Base-by-base conservation (phyloP, 2,329 filamentous ascomycete species). In the Colletotrichum sp. region DNA sequence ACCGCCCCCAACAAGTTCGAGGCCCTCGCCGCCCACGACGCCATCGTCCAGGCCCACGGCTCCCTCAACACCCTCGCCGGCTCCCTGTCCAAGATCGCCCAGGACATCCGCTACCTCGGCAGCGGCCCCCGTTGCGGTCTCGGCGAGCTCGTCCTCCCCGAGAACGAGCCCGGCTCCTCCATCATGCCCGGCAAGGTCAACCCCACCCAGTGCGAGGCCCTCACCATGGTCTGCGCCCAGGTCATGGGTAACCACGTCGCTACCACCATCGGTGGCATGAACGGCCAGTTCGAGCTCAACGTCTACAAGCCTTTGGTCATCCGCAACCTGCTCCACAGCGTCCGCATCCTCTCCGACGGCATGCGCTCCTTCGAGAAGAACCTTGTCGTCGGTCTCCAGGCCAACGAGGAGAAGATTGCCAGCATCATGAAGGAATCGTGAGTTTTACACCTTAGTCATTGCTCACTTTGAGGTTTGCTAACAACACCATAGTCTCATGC, bases 101-200 rank as follows among this genome's bases (percentile, higher is more conserved):
- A 99, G 89, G 97, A 99, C 85, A 95, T 99, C 84, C 94, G 97
- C 82, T 99, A 98, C 89, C 95, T 99, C 69, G 97, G 97, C 81
- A 98, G 95, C 80, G 97, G 97, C 18, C 97, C 97, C 72, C 95
- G 97, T 76, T 99, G 97, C 87, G 97, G 97, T 82, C 94, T 99
- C 26, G 96, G 96, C 79, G 97, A 99, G 89, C 92, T 99, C 78
- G 92, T 92, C 83, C 92, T 99, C 68, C 97, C 97, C 30, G 97
- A 99, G 89, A 99, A 99, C 88, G 97, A 99, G 90, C 97, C 97
- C 39, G 96, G 96, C 79, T 97, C 94, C 83, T 98, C 95, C 81
- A 99, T 99, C 90, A 99, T 99, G 97, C 97, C 97, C 60, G 97
- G 97, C 83, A 99, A 99, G 90, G 97, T 99, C 85, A 99, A 99